A percentile compares a stretch with the other conserved stretches of the same genome.
Conservation (phyloP, 2,329 filamentous ascomycete species). For the Paraconiothyrium sp. region DNA sequence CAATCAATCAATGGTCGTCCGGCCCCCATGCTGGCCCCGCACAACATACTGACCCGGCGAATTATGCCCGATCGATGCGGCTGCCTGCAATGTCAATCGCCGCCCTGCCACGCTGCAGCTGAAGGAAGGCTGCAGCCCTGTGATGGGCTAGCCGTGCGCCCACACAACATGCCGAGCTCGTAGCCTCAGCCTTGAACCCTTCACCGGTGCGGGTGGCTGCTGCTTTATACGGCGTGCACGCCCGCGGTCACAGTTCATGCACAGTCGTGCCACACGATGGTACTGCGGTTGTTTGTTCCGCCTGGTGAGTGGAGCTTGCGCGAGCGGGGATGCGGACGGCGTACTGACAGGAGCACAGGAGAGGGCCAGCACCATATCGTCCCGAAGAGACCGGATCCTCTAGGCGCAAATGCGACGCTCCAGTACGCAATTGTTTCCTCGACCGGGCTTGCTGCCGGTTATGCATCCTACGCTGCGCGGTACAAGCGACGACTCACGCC, state of each 20-base stretch:
- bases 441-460: conserved; percentile 35
- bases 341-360: conserved; percentile 27
- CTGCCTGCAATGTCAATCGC: background rate
- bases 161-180: conserved; percentile 9
- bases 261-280: conserved; percentile 27
- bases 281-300: conserved; percentile 38
- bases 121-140: conserved; percentile 5
- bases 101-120: conserved; percentile 11
- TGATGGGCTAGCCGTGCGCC: conserved; percentile 7
- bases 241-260: background rate
- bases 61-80: background rate
- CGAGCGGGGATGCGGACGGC: background rate
- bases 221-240: background rate
- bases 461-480: conserved; percentile 34
- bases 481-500: conserved; percentile 27
- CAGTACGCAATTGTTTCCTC: conserved; percentile 37
- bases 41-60: background rate
- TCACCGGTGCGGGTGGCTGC: conserved; percentile 2
- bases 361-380: conserved; percentile 39
- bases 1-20: background rate
- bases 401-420: conserved; percentile 41
- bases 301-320: conserved; percentile 30
- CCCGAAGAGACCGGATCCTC: conserved; percentile 35
- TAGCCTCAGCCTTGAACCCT: background rate
- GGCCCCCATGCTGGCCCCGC: background rate